These are phyloP conservation scores for Candida lessepsii DNA, from an alignment of 805 yeast genomes.

Conservation along the genomic window DNA sequence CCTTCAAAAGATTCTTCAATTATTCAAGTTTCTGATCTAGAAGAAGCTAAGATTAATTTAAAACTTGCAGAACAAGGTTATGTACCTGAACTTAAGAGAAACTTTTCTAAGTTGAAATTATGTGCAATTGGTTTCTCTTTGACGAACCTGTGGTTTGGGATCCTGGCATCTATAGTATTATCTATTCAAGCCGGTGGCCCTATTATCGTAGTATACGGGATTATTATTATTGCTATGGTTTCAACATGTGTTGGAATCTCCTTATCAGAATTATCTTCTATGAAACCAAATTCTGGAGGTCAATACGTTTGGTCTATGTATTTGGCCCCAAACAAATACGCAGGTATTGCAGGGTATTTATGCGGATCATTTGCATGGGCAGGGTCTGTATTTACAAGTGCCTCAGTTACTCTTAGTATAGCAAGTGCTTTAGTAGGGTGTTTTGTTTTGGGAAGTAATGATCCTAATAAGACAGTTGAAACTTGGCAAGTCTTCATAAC, in stretches of 20 bases:
- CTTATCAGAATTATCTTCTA: constrained; percentile 38
- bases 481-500: constrained; percentile 57
- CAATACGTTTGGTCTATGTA: constrained; percentile 44
- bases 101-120: constrained; percentile 39
- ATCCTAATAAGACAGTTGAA: constrained; percentile 26
- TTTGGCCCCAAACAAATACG: constrained; percentile 37
- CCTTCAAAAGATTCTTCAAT: neutral
- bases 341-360: constrained; percentile 37
- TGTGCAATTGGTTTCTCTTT: constrained; percentile 42
- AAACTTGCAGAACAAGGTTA: constrained; percentile 29
- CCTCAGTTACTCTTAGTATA: constrained; percentile 38
- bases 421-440: constrained; percentile 21
- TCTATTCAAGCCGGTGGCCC: constrained; percentile 36
- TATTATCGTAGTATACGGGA: constrained; percentile 28
- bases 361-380: constrained; percentile 44
- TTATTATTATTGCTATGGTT: constrained; percentile 36
- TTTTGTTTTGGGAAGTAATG: constrained; percentile 28
- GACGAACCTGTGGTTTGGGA: constrained; percentile 45
- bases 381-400: constrained; percentile 41
- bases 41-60: constrained; percentile 22
- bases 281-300: constrained; percentile 44
- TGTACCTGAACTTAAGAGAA: constrained; percentile 30
- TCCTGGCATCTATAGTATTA: constrained; percentile 41
- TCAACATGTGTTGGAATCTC: constrained; percentile 39
- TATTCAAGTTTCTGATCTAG: neutral